Percentiles rank a stretch among this genome's conserved stretches.
Evolutionary conservation across 2,329 filamentous ascomycete genomes (phyloP).

Genomic region (Aspergillus eucalypticola): DNA sequence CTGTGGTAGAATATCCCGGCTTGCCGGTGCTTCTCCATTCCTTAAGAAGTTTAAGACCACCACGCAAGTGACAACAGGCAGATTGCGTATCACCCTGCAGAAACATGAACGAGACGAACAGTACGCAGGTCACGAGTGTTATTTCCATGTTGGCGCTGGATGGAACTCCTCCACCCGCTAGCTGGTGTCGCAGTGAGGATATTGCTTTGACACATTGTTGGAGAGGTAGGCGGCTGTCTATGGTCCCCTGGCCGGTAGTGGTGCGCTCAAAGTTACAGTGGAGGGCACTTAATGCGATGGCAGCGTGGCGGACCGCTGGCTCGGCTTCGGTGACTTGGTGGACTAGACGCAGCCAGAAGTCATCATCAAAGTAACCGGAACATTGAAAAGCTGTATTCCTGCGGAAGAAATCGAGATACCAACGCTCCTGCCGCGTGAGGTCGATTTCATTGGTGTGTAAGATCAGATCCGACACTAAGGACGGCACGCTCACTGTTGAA

Average conservation of each 20-base stretch:
- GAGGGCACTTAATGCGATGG: slow-evolving; percentile 27
- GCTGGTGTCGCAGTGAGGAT: not conserved
- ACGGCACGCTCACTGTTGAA: not conserved
- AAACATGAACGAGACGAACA: slow-evolving; percentile 19
- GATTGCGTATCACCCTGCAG: slow-evolving; percentile 16
- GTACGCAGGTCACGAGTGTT: slow-evolving; percentile 17
- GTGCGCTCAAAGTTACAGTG: slow-evolving; percentile 24
- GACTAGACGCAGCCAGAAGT: slow-evolving; percentile 22
- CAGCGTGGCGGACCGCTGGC: slow-evolving; percentile 26
- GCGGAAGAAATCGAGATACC: slow-evolving; percentile 6
- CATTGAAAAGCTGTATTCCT: not conserved
- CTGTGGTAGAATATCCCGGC: not conserved
- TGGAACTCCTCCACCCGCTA: not conserved
- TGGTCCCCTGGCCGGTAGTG: not conserved
- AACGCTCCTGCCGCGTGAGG: slow-evolving; percentile 1
- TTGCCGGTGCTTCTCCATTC: not conserved
- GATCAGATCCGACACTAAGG: not conserved
- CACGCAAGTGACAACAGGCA: slow-evolving; percentile 14
- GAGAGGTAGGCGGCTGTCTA: not conserved
- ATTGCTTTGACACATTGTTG: slow-evolving; percentile 4
- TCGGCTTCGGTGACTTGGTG: slow-evolving; percentile 23
- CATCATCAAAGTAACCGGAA: slow-evolving; percentile 6
- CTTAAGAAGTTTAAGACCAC: slow-evolving; percentile 8
- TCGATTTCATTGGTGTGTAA: not conserved
- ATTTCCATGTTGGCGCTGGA: slow-evolving; percentile 13